phyloP scores from a whole-genome alignment of 78 protist species.

The Bodo saltans region DNA sequence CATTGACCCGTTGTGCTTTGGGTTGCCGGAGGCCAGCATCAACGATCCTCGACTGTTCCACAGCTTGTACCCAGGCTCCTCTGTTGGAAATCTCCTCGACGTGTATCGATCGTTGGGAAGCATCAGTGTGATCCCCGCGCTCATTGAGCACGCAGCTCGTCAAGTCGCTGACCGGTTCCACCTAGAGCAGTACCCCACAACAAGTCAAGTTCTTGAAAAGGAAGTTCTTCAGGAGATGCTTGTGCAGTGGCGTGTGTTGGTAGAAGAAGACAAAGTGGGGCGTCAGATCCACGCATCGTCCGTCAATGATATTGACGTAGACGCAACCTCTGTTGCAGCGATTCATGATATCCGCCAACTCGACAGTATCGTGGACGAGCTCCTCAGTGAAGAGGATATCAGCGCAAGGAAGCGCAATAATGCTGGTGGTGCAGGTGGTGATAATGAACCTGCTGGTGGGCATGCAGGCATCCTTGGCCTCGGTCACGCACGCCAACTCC shows the following conservation, averaged over 20 bases:
- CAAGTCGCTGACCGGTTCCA: background rate
- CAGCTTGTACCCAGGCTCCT: background rate
- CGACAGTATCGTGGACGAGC: too few relatives aligned
- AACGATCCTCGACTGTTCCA: background rate
- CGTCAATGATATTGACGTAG: background rate
- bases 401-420: too few relatives aligned
- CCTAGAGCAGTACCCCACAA: background rate
- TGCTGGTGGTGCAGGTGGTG: background rate
- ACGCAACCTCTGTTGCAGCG: background rate
- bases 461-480: background rate
- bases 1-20: background rate
- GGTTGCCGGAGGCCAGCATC: background rate
- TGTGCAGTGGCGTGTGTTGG: background rate
- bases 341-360: too few relatives aligned
- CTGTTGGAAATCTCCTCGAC: background rate
- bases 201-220: background rate
- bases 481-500: too few relatives aligned
- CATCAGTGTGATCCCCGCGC: background rate
- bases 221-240: background rate
- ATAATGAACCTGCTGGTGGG: background rate
- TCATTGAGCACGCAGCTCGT: background rate
- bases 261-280: background rate
- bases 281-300: background rate
- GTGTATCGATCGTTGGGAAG: background rate
- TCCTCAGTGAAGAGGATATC: too few relatives aligned